phyloP scores from a whole-genome alignment of 208 protist genomes.

The Trypanosoma melophagium region DNA sequence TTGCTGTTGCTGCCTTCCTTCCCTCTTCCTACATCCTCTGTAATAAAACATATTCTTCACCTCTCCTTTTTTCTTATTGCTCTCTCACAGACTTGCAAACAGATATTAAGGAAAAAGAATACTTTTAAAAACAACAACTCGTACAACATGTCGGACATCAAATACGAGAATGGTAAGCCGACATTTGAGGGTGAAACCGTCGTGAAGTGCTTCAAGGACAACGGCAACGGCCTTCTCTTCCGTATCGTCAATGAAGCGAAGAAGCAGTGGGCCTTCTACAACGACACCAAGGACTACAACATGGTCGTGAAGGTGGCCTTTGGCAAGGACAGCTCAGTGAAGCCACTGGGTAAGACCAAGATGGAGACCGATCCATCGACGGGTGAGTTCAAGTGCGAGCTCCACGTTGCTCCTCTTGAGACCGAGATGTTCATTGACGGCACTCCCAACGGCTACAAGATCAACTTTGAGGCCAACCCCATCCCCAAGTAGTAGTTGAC shows the following conservation, averaged over 20 bases:
- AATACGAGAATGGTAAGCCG: constrained; percentile 67
- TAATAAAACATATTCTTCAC: no score
- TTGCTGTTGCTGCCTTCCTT: no score
- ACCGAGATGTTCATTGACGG: constrained; percentile 84
- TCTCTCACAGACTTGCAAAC: no score
- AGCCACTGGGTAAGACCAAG: constrained; percentile 55
- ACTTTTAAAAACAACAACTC: not conserved
- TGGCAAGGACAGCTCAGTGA: constrained; percentile 69
- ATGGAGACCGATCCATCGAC: constrained; percentile 50
- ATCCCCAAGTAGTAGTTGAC: constrained; percentile 4
- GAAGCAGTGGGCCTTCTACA: constrained; percentile 85
- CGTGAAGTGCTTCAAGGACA: constrained; percentile 78
- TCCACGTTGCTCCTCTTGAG: constrained; percentile 45
- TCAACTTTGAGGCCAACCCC: constrained; percentile 59
- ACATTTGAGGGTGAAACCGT: constrained; percentile 51
- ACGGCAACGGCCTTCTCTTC: constrained; percentile 84
- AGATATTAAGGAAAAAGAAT: not conserved
- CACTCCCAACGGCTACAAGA: constrained; percentile 79
- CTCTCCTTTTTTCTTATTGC: no score
- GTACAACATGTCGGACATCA: constrained; percentile 50
- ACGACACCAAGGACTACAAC: constrained; percentile 78
- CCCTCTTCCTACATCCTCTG: no score
- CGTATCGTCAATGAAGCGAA: constrained; percentile 75
- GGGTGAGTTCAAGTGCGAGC: constrained; percentile 64
- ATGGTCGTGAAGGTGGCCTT: constrained; percentile 75